Conservation (phyloP, 352 stramenopile genomes). For the Phytopythium mirpurense region DNA sequence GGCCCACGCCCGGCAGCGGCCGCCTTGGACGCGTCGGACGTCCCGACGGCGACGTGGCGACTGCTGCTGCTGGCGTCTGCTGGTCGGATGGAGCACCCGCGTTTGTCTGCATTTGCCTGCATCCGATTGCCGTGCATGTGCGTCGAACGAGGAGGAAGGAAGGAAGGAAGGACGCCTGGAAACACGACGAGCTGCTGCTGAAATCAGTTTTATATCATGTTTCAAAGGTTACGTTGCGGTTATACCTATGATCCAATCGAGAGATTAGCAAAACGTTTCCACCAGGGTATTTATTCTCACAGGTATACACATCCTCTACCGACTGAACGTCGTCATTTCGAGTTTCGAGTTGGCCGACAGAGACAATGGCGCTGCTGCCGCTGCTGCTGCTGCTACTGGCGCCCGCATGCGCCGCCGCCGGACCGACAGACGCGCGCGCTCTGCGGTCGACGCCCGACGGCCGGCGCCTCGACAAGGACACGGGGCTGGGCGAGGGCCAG, state of each 20-base stretch:
- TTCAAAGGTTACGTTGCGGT: neutral
- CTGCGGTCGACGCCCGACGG: neutral
- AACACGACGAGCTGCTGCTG: neutral
- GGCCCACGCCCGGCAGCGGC: neutral
- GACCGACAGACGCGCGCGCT: neutral
- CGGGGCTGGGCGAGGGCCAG: conserved; percentile 35
- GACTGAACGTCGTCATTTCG: neutral
- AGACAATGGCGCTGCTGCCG: neutral
- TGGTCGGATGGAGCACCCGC: neutral
- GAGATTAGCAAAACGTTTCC: neutral
- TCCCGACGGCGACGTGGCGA: neutral
- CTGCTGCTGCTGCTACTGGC: neutral
- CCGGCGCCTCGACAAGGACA: conserved; percentile 9
- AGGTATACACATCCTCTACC: neutral
- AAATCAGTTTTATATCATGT: neutral
- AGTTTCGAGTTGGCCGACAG: no score
- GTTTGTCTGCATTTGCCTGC: neutral
- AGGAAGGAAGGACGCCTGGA: no score
- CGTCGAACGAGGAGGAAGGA: no score
- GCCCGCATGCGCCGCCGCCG: conserved; percentile 7
- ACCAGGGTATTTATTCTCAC: neutral
- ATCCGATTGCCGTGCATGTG: no score
- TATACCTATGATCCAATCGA: neutral
- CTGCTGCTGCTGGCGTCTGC: neutral
- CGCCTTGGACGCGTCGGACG: neutral